A percentile compares a stretch with the other conserved stretches of the same genome.
phyloP scores from a whole-genome alignment of 192 early-diverging fungal genomes.

The Dispira simplex region DNA sequence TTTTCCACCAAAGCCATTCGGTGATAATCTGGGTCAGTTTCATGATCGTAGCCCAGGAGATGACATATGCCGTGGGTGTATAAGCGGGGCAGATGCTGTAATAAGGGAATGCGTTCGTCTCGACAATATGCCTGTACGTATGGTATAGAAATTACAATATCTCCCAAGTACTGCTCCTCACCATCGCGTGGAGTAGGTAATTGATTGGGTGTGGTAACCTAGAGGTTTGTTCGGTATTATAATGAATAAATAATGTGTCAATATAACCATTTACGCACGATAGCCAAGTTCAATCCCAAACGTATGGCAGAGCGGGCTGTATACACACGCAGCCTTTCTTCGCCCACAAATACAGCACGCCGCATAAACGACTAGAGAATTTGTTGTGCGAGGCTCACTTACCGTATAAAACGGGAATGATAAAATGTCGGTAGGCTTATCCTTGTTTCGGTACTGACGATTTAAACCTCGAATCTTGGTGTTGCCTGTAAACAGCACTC shows the following conservation, averaged over 20 bases:
- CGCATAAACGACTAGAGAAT: no score
- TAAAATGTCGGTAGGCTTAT: conserved; percentile 41
- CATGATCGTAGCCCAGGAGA: conserved; percentile 50
- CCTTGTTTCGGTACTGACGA: conserved; percentile 27
- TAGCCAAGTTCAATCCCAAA: not conserved
- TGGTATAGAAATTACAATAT: conserved; percentile 39
- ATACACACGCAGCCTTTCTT: not conserved
- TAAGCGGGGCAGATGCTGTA: conserved; percentile 33
- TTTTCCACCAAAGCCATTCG: conserved; percentile 21
- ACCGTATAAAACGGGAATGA: conserved; percentile 46
- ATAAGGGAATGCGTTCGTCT: conserved; percentile 23
- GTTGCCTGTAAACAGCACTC: conserved; percentile 36
- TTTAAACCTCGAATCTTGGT: conserved; percentile 31
- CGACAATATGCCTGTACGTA: conserved; percentile 36
- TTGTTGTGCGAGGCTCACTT: not conserved
- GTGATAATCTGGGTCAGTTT: conserved; percentile 26
- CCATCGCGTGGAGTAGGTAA: conserved; percentile 21
- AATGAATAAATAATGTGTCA: not conserved
- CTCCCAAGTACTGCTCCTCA: conserved; percentile 40
- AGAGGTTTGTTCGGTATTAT: conserved; percentile 13
- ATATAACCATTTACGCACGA: not conserved
- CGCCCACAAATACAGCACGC: no score
- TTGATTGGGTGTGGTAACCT: conserved; percentile 16
- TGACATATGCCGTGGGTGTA: conserved; percentile 50
- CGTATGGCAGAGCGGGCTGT: not conserved